Conservation (phyloP, 2,329 filamentous ascomycete species). For the Pleurostoma richardsiae region DNA sequence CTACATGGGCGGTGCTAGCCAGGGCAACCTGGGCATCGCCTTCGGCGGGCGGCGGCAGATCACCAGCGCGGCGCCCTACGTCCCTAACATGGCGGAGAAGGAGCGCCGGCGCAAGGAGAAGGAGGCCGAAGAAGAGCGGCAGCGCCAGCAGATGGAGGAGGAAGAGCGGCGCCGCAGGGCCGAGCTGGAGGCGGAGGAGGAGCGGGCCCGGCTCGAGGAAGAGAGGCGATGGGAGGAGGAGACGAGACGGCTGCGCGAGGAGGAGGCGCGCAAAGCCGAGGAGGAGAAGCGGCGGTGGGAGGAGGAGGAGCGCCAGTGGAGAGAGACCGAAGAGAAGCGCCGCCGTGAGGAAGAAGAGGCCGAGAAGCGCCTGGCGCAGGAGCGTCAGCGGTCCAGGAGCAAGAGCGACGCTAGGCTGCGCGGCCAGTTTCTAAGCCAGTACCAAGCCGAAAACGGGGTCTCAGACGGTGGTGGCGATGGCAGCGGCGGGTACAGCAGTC, state of each 20-base stretch:
- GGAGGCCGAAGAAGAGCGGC: constrained; percentile 54
- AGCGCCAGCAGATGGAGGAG: constrained; percentile 49
- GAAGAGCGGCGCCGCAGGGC: constrained; percentile 40
- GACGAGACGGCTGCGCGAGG: constrained; percentile 51
- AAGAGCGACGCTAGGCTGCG: constrained; percentile 64
- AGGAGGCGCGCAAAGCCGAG: constrained; percentile 55
- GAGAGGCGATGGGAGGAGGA: constrained; percentile 64
- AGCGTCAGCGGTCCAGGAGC: constrained; percentile 55
- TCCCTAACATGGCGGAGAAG: constrained; percentile 81
- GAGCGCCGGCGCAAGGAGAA: constrained; percentile 59
- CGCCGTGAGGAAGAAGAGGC: constrained; percentile 69
- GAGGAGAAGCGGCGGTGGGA: constrained; percentile 72
- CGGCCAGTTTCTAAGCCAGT: constrained; percentile 83
- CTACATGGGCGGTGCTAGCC: constrained; percentile 95
- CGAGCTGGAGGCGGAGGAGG: constrained; percentile 53
- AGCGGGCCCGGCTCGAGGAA: constrained; percentile 56
- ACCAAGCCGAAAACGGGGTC: constrained; percentile 64
- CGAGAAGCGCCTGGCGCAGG: constrained; percentile 61
- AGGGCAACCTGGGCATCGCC: constrained; percentile 88
- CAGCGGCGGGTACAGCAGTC: constrained; percentile 50
- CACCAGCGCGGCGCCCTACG: constrained; percentile 71
- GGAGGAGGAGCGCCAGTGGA: constrained; percentile 73
- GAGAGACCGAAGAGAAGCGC: constrained; percentile 62
- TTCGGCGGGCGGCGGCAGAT: constrained; percentile 93
- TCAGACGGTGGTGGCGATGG: constrained; percentile 27